Base-by-base conservation (phyloP, 345 rosid species). In the Eutrema heterophyllum region DNA sequence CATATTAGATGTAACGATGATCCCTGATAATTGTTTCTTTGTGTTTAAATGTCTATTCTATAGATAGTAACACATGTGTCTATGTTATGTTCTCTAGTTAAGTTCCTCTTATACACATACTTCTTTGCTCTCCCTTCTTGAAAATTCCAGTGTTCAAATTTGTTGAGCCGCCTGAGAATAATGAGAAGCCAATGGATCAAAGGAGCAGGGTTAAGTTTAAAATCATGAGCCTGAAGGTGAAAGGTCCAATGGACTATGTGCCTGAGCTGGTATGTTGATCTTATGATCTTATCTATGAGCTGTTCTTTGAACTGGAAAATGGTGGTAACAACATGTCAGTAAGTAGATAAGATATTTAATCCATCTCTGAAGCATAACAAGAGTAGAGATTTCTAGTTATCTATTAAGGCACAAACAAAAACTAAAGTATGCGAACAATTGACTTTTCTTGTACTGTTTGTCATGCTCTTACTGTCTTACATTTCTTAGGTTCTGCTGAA, bases 181-280 rank as follows among this genome's bases (percentile, higher is more conserved):
- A 90, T 77, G 99, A 96, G 67, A 96, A 92, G 75, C 93, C 96
- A 29, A 81, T 87, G 88, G 91, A 89, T 73, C 96, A 86, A 78
- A 96, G 87, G 86, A 84, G 88, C 82, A 87, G 75, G 50, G 96
- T 86, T 75, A 96, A 96, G 85, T 96, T 96, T 68, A 96, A 92
- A 78, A 96, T 96, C 76, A 84, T 92, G 91, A 90, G 98, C 81
- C 43, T 96, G 80, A 96, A 96, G 80, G 93, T 96, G 82, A 87
- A 90, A 80, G 95, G 85, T 58, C 75, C 80, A 29, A 87, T 85
- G 86, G 99, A 96, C 67, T 92, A 88, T 76, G 93, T 92, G 3
- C 89, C 99, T 71, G 99, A 96, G 82, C 88, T 96, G 97, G 99
- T 96, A 75, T 6, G 98, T 80, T 57, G 3, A 44, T 46, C n/a